These are phyloP conservation scores for Achaetomiella virescens DNA, from an alignment of 495 filamentous ascomycete species.

Conservation along the genomic window DNA sequence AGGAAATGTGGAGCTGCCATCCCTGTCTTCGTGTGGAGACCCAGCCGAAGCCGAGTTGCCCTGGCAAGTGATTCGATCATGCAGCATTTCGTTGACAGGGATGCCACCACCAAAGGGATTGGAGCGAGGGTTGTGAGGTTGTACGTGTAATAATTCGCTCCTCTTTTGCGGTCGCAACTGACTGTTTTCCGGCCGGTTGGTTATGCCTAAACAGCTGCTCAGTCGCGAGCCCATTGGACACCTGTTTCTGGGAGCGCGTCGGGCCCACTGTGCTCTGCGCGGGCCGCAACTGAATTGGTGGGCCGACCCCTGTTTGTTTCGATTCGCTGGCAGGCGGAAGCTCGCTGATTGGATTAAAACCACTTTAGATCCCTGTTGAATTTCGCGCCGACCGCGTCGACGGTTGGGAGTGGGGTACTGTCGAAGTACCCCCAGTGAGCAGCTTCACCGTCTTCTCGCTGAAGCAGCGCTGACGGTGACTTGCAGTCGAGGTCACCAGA, in stretches of 20 bases:
- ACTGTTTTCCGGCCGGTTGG: no score
- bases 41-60: neutral
- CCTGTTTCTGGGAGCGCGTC: slow-evolving; percentile 22
- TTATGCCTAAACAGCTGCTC: slow-evolving; percentile 15
- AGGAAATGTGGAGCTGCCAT: slow-evolving; percentile 9
- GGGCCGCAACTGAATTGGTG: slow-evolving; percentile 21
- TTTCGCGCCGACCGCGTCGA: slow-evolving; percentile 17
- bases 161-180: neutral
- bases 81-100: neutral
- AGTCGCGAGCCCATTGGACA: slow-evolving; percentile 19
- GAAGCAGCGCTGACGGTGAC: slow-evolving; percentile 8
- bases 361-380: slow-evolving; percentile 32
- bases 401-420: neutral
- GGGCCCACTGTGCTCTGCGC: slow-evolving; percentile 17
- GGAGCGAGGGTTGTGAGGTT: slow-evolving; percentile 3
- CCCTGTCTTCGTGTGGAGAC: slow-evolving; percentile 7
- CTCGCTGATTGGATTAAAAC: slow-evolving; percentile 31
- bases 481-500: slow-evolving; percentile 9
- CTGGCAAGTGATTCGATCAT: slow-evolving; percentile 3
- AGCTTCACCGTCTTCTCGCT: slow-evolving; percentile 12
- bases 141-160: neutral
- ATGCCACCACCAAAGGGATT: no score
- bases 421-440: neutral
- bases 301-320: slow-evolving; percentile 15
- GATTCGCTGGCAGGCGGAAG: slow-evolving; percentile 21